Base-by-base conservation (phyloP, 768 basidiomycete species). In the Psilocybe azurescens region DNA sequence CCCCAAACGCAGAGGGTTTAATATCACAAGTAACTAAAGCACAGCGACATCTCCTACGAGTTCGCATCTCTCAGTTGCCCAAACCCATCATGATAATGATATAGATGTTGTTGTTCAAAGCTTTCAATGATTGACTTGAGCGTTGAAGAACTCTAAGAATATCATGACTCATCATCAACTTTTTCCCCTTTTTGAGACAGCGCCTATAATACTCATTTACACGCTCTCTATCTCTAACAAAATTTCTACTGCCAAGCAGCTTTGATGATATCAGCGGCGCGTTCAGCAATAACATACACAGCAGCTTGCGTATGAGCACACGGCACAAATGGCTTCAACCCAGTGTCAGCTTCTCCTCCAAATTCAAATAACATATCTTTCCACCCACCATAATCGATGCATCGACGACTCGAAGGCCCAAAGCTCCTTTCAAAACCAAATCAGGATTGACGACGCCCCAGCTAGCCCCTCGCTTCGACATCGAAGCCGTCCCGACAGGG, bases 331-430 rank as follows among this genome's bases (percentile, higher is more conserved):
- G 69, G 69, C 56, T 61, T 18, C 2, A 29, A 7, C 3, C 16
- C n/a, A 54, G 18, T 24, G 28, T 58, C 10, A 52, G 41, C 44
- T 38, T 60, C 32, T 28, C 18, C 20, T 29, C 46, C 13, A 14
- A 49, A 9, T 29, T 38, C 8, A 14, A 54, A 32, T 10, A 47
- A 6, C 5, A 47, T 33, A 18, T 50, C 29, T 3, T 50, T 20
- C 16, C 2, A 63, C 74, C 62, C 52, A 74, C 76, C 28, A 70
- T 50, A 64, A 71, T 70, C 14, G 75, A 76, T 3, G 72, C 73
- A 68, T 79, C 77, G 6, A 78, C 74, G 38, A 79, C 60, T 3
- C 78, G 70, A 47, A 79, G 48, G 2, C 74, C 77, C 2, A 30
- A 38, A 1, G 67, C 61, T 3, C 69, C 67, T 62, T 77, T 76